Conservation (phyloP, 2,329 filamentous ascomycete species). For the Calonectria hongkongensis region DNA sequence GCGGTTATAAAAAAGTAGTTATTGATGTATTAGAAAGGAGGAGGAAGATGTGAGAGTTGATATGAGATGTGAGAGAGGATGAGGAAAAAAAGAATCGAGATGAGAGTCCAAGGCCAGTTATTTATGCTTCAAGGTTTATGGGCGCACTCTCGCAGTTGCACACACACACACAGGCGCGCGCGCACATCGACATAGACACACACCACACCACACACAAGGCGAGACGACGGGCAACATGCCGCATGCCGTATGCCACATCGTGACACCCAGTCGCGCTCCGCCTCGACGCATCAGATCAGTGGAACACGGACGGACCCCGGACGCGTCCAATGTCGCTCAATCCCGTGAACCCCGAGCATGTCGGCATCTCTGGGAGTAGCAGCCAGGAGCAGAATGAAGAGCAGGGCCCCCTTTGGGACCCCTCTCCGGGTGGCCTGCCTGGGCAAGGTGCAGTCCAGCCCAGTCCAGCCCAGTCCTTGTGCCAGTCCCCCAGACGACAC, state of each 20-base stretch:
- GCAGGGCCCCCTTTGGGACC: not conserved
- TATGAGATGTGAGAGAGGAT: constrained; percentile 26
- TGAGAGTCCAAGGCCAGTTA: constrained; percentile 50
- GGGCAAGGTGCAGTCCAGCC: not conserved
- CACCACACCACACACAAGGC: constrained; percentile 37
- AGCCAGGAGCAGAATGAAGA: not conserved
- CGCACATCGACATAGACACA: not conserved
- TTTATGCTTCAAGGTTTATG: constrained; percentile 52
- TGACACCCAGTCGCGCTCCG: constrained; percentile 34
- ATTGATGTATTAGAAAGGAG: constrained; percentile 45
- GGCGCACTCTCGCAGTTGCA: constrained; percentile 11
- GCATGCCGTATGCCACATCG: constrained; percentile 28
- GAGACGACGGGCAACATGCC: constrained; percentile 30
- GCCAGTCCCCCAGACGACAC: not conserved
- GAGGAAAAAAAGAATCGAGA: constrained; percentile 37
- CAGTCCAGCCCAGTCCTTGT: not conserved
- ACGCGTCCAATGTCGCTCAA: constrained; percentile 50
- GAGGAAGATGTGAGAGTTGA: constrained; percentile 32
- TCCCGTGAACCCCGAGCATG: constrained; percentile 54
- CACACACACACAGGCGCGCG: not conserved
- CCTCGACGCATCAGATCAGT: constrained; percentile 31
- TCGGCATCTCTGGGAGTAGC: constrained; percentile 47
- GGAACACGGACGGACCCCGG: constrained; percentile 24
- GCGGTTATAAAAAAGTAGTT: constrained; percentile 48
- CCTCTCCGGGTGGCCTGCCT: not conserved